Conservation (phyloP, 2,329 filamentous ascomycete species). For the Calonectria ilicicola region DNA sequence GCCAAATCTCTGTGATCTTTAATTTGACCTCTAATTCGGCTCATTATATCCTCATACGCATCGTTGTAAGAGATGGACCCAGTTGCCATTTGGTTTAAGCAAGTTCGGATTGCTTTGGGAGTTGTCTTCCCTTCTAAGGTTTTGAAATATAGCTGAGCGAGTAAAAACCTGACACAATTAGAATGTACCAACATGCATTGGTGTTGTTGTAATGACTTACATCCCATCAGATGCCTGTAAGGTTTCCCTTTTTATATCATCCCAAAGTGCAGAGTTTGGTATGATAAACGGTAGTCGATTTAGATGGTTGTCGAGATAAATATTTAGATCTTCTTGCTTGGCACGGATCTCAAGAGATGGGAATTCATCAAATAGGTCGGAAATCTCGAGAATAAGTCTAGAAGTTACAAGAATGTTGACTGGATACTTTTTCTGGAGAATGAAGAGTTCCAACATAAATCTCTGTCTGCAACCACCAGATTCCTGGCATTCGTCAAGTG, state of each 20-base stretch:
- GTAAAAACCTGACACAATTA: neutral
- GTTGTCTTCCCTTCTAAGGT: neutral
- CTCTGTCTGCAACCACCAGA: neutral
- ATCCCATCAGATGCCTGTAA: neutral
- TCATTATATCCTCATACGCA: neutral
- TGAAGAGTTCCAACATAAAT: conserved; percentile 13
- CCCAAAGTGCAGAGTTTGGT: neutral
- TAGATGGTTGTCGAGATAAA: conserved; percentile 19
- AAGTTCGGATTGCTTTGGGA: conserved; percentile 45
- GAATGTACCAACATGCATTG: neutral
- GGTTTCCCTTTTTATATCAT: neutral
- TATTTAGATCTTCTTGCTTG: conserved; percentile 13
- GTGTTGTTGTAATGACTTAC: neutral
- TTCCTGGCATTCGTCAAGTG: conserved; percentile 38
- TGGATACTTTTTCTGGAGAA: neutral
- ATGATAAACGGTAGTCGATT: neutral
- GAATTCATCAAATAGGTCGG: conserved; percentile 37
- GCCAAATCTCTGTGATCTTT: neutral
- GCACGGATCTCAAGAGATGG: neutral
- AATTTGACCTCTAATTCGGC: neutral
- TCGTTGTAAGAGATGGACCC: neutral
- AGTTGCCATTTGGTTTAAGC: neutral
- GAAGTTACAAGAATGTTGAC: conserved; percentile 41
- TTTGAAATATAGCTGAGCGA: neutral
- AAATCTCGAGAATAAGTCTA: conserved; percentile 30